Base-by-base conservation (phyloP, 2,329 filamentous ascomycete species). In the Aspergillus proliferans region DNA sequence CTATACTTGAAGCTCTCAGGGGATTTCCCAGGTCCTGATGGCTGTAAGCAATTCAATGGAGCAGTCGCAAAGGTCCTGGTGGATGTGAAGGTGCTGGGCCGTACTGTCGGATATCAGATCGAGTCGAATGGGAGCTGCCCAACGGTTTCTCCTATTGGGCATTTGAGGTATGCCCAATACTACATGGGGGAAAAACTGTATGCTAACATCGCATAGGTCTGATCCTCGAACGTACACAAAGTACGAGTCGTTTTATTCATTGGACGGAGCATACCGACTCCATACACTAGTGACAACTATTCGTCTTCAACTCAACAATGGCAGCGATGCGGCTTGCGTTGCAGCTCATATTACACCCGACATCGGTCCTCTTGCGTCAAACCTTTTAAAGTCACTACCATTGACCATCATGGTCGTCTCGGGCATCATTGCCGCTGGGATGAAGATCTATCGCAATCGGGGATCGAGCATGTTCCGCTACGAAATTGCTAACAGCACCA, bases 321-420 rank as follows among this genome's bases (percentile, higher is more conserved):
- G 40, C 10, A 48, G 40, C 6, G 40, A 49, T 6, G 21, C 50
- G 5, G 38, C 43, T 18, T 54, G 52, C 30, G 19, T 40, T 10
- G 38, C 43, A 9, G 42, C 52, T n/a, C 26, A 54, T 19, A 50
- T 54, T 34, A 54, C 52, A 1, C 45, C 52, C 1, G 45, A 52
- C 19, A 38, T 54, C n/a, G 52, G 52, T 8, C 33, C 43, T 6
- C 12, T 22, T 2, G 38, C 48, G n/a, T 48, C 46, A 3, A 30
- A 18, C 3, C 15, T 34, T 2, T 14, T 54, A 9, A 48, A 43
- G 10, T 34, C 14, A 6, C 12, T 47, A 7, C 52, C 52, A 10
- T 6, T 50, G 10, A 9, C 18, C 22, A 43, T 52, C 3, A 52
- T 54, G 50, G 9, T 52, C 9, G 18, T 54, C 4, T 46, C 48